Evolutionary conservation across 2,329 filamentous ascomycete species (phyloP).

Genomic region (Sclerotinia minor): DNA sequence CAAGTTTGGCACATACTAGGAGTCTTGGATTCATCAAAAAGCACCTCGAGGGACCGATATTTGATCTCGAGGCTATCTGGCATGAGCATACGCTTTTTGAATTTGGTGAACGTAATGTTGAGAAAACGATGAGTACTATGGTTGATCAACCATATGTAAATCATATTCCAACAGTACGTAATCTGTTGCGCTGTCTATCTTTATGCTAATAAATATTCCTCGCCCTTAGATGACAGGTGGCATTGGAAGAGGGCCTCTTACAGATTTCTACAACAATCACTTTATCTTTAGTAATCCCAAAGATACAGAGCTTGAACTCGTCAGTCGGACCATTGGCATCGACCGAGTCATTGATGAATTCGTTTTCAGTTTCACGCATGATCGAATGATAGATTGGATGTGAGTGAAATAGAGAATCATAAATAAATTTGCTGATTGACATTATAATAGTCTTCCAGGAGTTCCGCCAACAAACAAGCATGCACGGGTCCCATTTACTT

Average conservation of each 20-base stretch:
- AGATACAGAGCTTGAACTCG: constrained; percentile 66
- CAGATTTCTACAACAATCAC: constrained; percentile 68
- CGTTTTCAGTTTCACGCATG: constrained; percentile 64
- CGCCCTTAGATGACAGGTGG: constrained; percentile 54
- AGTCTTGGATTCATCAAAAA: constrained; percentile 65
- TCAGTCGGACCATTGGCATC: constrained; percentile 69
- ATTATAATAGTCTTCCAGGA: constrained; percentile 51
- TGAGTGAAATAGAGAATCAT: constrained; percentile 43
- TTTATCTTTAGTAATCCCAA: constrained; percentile 74
- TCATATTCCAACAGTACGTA: constrained; percentile 66
- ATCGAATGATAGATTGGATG: constrained; percentile 67
- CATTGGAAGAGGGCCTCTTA: constrained; percentile 62
- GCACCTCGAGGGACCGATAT: constrained; percentile 62
- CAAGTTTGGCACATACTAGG: constrained; percentile 60
- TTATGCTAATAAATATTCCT: not conserved
- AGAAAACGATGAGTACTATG: constrained; percentile 78
- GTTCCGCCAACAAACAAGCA: constrained; percentile 56
- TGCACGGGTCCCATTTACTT: constrained; percentile 62
- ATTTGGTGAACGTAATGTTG: constrained; percentile 67
- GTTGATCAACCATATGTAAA: constrained; percentile 78
- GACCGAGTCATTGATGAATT: constrained; percentile 74
- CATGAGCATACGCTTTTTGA: constrained; percentile 74
- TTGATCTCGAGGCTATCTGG: constrained; percentile 77
- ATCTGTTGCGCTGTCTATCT: not conserved
- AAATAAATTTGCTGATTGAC: not conserved